A percentile compares a stretch with the other conserved stretches of the same genome.
phyloP scores from a whole-genome alignment of 805 yeast species.

The Candida montana region DNA sequence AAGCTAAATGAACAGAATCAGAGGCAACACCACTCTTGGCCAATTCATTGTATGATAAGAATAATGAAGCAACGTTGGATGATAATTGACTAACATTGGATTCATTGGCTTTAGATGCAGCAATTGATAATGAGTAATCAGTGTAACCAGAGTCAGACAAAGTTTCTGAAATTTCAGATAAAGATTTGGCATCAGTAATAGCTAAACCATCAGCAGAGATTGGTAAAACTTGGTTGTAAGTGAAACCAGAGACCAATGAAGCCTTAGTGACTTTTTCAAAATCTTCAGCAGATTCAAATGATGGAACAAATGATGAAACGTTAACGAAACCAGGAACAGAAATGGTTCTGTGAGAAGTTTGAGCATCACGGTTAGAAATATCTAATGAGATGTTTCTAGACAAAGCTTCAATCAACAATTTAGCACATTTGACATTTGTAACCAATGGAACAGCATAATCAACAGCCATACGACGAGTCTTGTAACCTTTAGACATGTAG shows the following conservation, averaged over 20 bases:
- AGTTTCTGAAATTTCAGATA: conserved; percentile 51
- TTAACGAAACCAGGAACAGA: conserved; percentile 85
- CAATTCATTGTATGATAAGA: conserved; percentile 73
- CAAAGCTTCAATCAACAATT: conserved; percentile 90
- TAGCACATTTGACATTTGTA: conserved; percentile 96
- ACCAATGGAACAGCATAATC: conserved; percentile 97
- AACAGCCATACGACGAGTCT: conserved; percentile 99
- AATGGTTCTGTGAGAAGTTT: conserved; percentile 80
- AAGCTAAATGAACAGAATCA: conserved; percentile 70
- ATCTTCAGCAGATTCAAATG: conserved; percentile 46
- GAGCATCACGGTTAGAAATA: conserved; percentile 76
- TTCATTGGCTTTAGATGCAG: conserved; percentile 72
- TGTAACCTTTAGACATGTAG: conserved; percentile 95
- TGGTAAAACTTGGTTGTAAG: conserved; percentile 78
- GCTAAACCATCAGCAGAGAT: conserved; percentile 56
- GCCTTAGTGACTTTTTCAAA: conserved; percentile 64
- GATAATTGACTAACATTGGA: conserved; percentile 57
- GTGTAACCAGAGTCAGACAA: conserved; percentile 62
- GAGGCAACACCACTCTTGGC: conserved; percentile 63
- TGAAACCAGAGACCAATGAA: conserved; percentile 82
- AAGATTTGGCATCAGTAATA: conserved; percentile 58
- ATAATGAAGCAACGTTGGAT: conserved; percentile 67
- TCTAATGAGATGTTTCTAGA: conserved; percentile 62
- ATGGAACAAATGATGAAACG: conserved; percentile 73
- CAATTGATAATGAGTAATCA: conserved; percentile 77